Base-by-base conservation (phyloP, 1,284 basidiomycete species). In the Melampsora americana region DNA sequence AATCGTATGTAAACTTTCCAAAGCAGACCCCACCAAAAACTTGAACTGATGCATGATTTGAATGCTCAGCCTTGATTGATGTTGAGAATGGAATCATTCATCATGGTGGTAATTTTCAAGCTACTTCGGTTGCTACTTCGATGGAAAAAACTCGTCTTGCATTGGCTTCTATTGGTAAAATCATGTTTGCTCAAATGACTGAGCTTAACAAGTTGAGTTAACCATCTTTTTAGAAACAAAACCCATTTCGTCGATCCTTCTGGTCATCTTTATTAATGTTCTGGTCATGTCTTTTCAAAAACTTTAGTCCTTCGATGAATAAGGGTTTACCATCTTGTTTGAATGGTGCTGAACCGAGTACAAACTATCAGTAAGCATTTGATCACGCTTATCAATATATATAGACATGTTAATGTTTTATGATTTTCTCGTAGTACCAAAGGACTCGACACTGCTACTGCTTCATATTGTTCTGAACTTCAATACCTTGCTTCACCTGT, bases 81-180 rank as follows among this genome's bases (percentile, higher is more conserved):
- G 85, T 88, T 39, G 86, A 88, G 77, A 88, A 87, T 26, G 88
- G 88, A 5, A 83, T 86, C 60, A 85, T 91, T 7, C 90, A 92
- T 82, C 89, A 92, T 79, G 92, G 92, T 26, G 92, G 92, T 14
- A 92, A 92, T 81, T 93, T 93, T 86, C 91, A 92, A 82, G 91
- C 90, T 0, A 91, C 92, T 87, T 86, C 91, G 0, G 87, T 94
- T 67, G 91, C 92, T 11, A 92, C 91, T 77, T 89, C 90, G 6
- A 92, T 93, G 89, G 92, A 94, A 82, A 92, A 92, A 82, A 90
- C 90, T 2, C 89, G 92, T 20, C 87, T 93, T 50, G 87, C 90
- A 3, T 84, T 94, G 35, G 88, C 91, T 78, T 90, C 92, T 79
- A 87, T 93, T 73, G 92, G 92, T 76, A 92, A 92, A 83, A 84